Conservation (phyloP, 768 basidiomycete genomes). For the Termitomyces sp. region DNA sequence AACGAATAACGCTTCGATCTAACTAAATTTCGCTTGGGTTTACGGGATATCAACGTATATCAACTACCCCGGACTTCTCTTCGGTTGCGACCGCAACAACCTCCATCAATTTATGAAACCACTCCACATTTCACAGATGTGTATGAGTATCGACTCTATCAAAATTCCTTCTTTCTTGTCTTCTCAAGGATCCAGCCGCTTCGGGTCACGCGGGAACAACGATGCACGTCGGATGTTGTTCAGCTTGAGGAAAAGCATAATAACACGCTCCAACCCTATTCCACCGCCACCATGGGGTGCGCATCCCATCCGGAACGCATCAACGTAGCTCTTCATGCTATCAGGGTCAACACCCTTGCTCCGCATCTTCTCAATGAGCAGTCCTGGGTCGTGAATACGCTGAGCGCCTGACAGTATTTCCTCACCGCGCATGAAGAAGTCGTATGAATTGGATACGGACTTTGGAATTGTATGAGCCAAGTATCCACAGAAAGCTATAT, state of each 20-base stretch:
- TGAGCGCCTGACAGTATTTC: conserved; percentile 98
- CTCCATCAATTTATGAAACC: conserved; percentile 1
- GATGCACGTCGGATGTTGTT: conserved; percentile 93
- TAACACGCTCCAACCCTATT: conserved; percentile 90
- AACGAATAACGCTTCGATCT: conserved; percentile 16
- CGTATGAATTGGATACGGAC: conserved; percentile 96
- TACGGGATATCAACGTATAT: conserved; percentile 22
- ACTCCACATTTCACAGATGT: not conserved
- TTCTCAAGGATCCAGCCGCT: conserved; percentile 84
- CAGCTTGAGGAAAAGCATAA: conserved; percentile 97
- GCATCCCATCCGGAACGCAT: conserved; percentile 93
- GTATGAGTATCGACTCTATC: conserved; percentile 4
- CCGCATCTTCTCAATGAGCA: conserved; percentile 84
- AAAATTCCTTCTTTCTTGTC: not conserved
- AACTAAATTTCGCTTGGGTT: conserved; percentile 23
- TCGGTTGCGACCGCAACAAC: conserved; percentile 21
- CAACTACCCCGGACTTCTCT: conserved; percentile 24
- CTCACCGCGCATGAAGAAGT: conserved; percentile 99
- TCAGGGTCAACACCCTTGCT: conserved; percentile 86
- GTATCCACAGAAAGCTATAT: not conserved
- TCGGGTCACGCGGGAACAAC: conserved; percentile 96
- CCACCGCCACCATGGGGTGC: conserved; percentile 97
- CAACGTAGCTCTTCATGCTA: conserved; percentile 88
- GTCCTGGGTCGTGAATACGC: conserved; percentile 86
- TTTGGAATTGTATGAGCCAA: conserved; percentile 27